These are phyloP conservation scores for Populus ilicifolia DNA, from an alignment of 345 rosid genomes.

Conservation along the genomic window DNA sequence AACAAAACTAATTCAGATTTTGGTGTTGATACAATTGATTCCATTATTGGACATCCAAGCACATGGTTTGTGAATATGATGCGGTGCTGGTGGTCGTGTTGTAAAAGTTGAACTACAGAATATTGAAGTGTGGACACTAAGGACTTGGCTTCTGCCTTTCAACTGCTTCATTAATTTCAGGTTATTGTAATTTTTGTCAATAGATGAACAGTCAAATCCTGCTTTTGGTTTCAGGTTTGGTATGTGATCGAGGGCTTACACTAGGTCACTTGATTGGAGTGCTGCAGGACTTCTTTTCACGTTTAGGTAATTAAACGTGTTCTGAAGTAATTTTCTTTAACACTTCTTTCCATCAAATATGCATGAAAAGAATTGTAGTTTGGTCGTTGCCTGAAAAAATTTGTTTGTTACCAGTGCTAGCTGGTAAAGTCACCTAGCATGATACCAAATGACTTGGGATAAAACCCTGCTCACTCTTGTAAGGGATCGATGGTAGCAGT, in stretches of 20 bases:
- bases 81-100: neutral
- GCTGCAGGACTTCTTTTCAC: slow-evolving; percentile 78
- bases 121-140: neutral
- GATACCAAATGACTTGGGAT: neutral
- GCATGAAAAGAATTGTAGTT: neutral
- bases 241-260: slow-evolving; percentile 91
- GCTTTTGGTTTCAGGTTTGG: slow-evolving; percentile 56
- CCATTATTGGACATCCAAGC: neutral
- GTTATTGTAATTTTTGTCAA: neutral
- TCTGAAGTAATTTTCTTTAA: neutral
- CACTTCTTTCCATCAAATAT: neutral
- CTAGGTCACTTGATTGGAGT: slow-evolving; percentile 90
- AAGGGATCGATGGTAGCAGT: neutral
- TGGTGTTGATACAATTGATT: neutral
- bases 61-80: neutral
- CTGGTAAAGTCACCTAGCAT: neutral
- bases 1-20: neutral
- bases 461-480: neutral
- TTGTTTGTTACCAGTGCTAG: neutral
- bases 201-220: slow-evolving; percentile 1
- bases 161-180: neutral
- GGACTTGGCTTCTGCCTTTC: neutral
- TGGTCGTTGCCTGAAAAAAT: neutral
- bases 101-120: neutral
- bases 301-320: slow-evolving; percentile 51